Evolutionary conservation across 345 rosid species (phyloP), one percentile per base, ranked within the genome.

Genomic region (Eutrema yunnanense): DNA sequence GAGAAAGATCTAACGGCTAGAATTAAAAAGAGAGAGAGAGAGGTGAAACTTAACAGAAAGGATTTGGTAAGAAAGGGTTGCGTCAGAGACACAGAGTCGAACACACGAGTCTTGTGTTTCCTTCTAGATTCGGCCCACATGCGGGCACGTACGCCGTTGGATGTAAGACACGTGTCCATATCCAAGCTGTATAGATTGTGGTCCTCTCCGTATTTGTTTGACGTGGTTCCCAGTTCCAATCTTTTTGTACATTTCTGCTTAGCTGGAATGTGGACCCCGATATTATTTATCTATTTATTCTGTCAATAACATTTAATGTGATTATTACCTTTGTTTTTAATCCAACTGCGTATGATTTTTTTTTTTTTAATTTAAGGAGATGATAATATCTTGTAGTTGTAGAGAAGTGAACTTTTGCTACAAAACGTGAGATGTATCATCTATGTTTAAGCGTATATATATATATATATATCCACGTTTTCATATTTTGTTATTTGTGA

Each of bases 111-210:
- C 53, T 30, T 69, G 65, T 49, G 79, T 8, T 43, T 27, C 43
- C 57, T 61, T 36, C 37, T 75, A 68, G 79, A 75, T 75, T 61
- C 69, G 79, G 63, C 48, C 73, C 73, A 75, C 79, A 75, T 62
- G 71, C 60, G 71, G 42, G 53, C 0, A 16, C 16, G 52, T 54
- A 54, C 62, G 5, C 37, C 40, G 52, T 0, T 55, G 30, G 65
- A 62, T 76, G 60, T 44, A 10, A 4, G 65, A 76, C 71, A 76
- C 75, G 71, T 76, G 60, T 56, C 29, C 9, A 1, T 30, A 46
- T 9, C n/a, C 9, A 60, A 52, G 29, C 57, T 69, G 79, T 68
- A 49, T 46, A 34, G 55, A 62, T 36, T 27, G 42, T 75, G 74
- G 74, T 75, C 65, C 52, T 49, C 26, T 7, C 22, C 50, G 49